Evolutionary conservation across 2,329 filamentous ascomycete species (phyloP).

Genomic region (Trichoderma atrobrunneum): DNA sequence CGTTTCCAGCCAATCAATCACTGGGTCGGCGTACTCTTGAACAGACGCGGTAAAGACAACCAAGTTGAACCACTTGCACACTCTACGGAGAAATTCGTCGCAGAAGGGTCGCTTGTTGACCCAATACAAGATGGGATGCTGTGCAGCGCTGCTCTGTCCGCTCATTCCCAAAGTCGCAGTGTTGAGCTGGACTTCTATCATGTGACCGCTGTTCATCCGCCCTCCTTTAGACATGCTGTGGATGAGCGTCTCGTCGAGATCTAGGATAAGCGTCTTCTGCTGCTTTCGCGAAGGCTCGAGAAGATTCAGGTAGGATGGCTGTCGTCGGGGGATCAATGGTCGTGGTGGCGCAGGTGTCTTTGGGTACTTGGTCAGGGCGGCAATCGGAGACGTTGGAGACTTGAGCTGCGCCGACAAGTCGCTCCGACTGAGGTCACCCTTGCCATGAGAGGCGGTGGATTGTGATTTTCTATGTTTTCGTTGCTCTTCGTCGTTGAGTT

Average conservation of each 20-base stretch:
- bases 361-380: slow-evolving; percentile 81
- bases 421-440: slow-evolving; percentile 38
- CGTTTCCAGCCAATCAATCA: slow-evolving; percentile 97
- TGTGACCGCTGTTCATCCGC: slow-evolving; percentile 92
- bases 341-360: slow-evolving; percentile 84
- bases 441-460: slow-evolving; percentile 45
- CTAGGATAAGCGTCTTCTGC: slow-evolving; percentile 91
- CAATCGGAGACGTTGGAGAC: slow-evolving; percentile 82
- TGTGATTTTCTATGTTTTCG: slow-evolving; percentile 66
- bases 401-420: slow-evolving; percentile 80
- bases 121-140: slow-evolving; percentile 97
- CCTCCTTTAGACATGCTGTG: slow-evolving; percentile 97
- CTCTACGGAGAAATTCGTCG: slow-evolving; percentile 88
- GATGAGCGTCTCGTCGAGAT: slow-evolving; percentile 95
- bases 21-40: slow-evolving; percentile 96
- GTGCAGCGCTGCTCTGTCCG: slow-evolving; percentile 64
- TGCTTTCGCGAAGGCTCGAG: slow-evolving; percentile 55
- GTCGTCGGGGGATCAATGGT: slow-evolving; percentile 82
- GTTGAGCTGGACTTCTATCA: slow-evolving; percentile 94
- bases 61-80: slow-evolving; percentile 97
- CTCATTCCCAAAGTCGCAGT: slow-evolving; percentile 66
- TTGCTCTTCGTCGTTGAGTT: slow-evolving; percentile 78
- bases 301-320: slow-evolving; percentile 76
- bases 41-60: slow-evolving; percentile 96
- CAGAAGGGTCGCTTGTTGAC: slow-evolving; percentile 97